These are phyloP conservation scores for Stagonosporopsis vannaccii DNA, from an alignment of 2,329 filamentous ascomycete species.

Conservation along the genomic window DNA sequence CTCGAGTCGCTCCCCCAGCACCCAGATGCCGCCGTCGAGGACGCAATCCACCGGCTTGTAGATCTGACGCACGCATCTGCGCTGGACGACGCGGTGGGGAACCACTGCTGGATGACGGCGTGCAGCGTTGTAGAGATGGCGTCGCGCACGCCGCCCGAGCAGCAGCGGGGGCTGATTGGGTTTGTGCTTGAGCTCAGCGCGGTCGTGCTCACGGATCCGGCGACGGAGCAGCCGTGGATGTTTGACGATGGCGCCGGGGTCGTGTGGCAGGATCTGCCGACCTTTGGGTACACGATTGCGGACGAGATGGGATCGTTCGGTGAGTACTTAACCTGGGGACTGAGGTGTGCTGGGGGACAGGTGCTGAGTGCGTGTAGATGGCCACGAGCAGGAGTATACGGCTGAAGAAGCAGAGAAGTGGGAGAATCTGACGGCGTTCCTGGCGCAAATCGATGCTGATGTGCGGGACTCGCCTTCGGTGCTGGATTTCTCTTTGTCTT, in stretches of 20 bases:
- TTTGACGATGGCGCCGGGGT: conserved; percentile 10
- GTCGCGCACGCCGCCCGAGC: conserved; percentile 11
- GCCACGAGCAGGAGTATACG: conserved; percentile 9
- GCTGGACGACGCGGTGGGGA: conserved; percentile 1
- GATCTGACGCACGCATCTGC: conserved; percentile 4
- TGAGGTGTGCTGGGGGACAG: background rate
- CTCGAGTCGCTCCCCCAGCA: background rate
- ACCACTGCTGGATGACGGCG: conserved; percentile 21
- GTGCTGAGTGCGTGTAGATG: conserved; percentile 2
- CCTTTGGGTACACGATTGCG: conserved; percentile 20
- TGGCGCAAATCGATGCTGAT: conserved; percentile 18
- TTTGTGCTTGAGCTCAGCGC: conserved; percentile 8
- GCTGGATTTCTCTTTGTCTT: conserved; percentile 8
- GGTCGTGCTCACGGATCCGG: conserved; percentile 3
- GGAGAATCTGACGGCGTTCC: conserved; percentile 22
- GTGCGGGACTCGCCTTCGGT: conserved; percentile 5
- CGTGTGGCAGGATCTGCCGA: conserved; percentile 19
- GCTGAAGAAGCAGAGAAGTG: conserved; percentile 8
- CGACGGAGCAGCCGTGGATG: conserved; percentile 5
- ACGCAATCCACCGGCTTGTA: conserved; percentile 1
- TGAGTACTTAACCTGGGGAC: background rate
- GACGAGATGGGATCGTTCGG: conserved; percentile 18
- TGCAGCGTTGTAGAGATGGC: conserved; percentile 10
- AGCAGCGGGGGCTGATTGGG: conserved; percentile 2
- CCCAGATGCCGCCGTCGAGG: background rate